Conservation (phyloP, 139 green algal genomes). For the Nannochloris sp. region DNA sequence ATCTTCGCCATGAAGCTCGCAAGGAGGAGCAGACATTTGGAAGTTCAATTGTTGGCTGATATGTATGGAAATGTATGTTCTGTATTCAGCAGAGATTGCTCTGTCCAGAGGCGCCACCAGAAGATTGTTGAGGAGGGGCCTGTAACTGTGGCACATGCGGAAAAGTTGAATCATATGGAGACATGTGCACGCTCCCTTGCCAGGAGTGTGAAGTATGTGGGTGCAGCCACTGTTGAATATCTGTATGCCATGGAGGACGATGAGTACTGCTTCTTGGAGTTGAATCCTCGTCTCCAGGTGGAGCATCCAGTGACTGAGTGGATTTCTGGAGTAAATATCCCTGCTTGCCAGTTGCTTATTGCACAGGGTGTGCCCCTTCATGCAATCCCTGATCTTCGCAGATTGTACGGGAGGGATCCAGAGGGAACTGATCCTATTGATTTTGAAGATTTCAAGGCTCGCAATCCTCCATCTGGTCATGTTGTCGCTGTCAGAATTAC, state of each 20-base stretch:
- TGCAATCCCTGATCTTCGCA: constrained; percentile 75
- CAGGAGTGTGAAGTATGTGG: constrained; percentile 82
- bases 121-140: constrained; percentile 98
- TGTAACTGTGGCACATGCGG: constrained; percentile 50
- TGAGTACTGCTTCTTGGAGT: constrained; percentile 95
- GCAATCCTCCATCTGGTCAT: constrained; percentile 50
- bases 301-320: constrained; percentile 98
- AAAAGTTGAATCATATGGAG: constrained; percentile 70
- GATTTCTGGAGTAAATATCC: constrained; percentile 92
- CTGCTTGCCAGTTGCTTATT: constrained; percentile 82
- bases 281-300: constrained; percentile 96
- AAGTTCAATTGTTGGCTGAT: constrained; percentile 95
- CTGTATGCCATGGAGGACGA: constrained; percentile 76
- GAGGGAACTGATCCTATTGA: constrained; percentile 50
- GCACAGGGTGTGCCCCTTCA: constrained; percentile 88
- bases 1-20: constrained; percentile 98
- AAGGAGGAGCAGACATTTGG: constrained; percentile 70
- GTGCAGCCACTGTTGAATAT: constrained; percentile 93
- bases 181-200: constrained; percentile 74
- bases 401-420: constrained; percentile 55
- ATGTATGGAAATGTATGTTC: constrained; percentile 77
- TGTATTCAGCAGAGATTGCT: constrained; percentile 87
- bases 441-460: constrained; percentile 52
- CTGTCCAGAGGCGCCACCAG: constrained; percentile 91
- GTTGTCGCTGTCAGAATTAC: constrained; percentile 88